Evolutionary conservation across 345 rosid species (phyloP).

Genomic region (Citrus sinensis): DNA sequence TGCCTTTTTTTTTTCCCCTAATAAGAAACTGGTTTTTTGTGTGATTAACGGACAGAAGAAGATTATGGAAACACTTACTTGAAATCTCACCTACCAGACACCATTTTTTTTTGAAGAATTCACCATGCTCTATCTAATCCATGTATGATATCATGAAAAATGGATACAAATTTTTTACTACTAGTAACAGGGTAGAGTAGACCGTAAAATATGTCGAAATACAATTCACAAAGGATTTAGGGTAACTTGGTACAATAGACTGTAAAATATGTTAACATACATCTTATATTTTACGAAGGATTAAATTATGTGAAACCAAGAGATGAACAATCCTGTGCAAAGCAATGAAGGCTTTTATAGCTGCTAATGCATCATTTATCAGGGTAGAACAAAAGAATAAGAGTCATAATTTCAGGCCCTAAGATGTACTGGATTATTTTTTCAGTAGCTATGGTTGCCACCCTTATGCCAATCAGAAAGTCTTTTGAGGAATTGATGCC

Average conservation of each 20-base stretch:
- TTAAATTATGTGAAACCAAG: neutral
- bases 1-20: neutral
- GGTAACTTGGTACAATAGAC: neutral
- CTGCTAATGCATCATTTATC: neutral
- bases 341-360: neutral
- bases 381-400: neutral
- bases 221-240: neutral
- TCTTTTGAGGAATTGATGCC: neutral
- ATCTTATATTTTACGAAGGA: neutral
- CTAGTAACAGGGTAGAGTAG: neutral
- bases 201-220: neutral
- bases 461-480: neutral
- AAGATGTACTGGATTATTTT: neutral
- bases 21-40: neutral
- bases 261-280: neutral
- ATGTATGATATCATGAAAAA: too few species aligned
- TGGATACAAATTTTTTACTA: too few species aligned
- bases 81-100: too few species aligned
- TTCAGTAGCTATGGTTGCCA: neutral
- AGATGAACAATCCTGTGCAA: neutral
- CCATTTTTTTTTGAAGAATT: too few species aligned
- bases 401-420: neutral
- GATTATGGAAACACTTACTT: too few species aligned
- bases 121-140: too few species aligned
- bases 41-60: neutral